Percentiles rank a stretch among this genome's conserved stretches.
Conservation (phyloP, 768 basidiomycete species). For the Cystofilobasidium macerans region DNA sequence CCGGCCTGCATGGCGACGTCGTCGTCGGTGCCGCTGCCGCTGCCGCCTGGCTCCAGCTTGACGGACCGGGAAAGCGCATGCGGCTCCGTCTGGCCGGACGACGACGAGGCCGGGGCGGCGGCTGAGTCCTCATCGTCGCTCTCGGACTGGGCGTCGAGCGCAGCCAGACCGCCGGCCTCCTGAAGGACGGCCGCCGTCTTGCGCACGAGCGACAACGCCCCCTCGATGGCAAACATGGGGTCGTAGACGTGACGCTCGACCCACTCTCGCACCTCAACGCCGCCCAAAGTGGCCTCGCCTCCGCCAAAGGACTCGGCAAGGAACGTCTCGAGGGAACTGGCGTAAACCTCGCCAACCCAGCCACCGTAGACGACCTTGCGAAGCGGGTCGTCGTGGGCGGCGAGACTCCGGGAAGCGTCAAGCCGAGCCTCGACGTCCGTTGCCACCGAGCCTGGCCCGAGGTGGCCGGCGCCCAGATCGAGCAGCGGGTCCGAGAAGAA, state of each 20-base stretch:
- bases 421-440: background rate
- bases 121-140: background rate
- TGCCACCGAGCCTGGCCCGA: too few species aligned
- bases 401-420: background rate
- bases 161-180: background rate
- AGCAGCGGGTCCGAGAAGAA: constrained; percentile 16
- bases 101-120: background rate
- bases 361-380: constrained; percentile 17
- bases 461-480: background rate
- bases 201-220: background rate
- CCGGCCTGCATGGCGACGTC: background rate
- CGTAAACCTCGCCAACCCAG: constrained; percentile 18
- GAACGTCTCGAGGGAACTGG: constrained; percentile 15
- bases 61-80: too few species aligned
- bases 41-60: background rate
- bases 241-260: constrained; percentile 8
- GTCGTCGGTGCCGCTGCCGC: too few species aligned
- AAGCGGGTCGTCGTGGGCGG: background rate
- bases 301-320: constrained; percentile 6
- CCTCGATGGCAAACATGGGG: constrained; percentile 1
- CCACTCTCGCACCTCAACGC: constrained; percentile 6
- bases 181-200: background rate
- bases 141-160: background rate
- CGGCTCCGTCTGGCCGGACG: background rate
- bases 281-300: background rate